Percentiles rank a stretch among this genome's conserved stretches.
phyloP scores from a whole-genome alignment of 164 flowering plant genomes.

The Platanus orientalis region DNA sequence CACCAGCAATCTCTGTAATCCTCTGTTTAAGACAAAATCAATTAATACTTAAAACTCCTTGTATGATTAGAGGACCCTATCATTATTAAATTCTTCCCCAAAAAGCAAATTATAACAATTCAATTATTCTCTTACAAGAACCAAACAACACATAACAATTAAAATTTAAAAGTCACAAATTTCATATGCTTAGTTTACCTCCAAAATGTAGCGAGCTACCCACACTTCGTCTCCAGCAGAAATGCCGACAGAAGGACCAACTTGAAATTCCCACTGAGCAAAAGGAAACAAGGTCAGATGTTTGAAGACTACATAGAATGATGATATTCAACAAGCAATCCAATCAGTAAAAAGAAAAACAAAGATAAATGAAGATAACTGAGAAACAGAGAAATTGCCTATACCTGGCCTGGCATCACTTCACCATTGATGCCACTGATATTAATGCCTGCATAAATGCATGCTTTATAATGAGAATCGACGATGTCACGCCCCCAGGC shows the following conservation, averaged over 20 bases:
- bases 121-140: background rate
- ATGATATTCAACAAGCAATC: background rate
- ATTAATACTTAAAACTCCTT: background rate
- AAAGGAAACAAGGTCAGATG: background rate
- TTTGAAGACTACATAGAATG: background rate
- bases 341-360: background rate
- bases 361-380: no score
- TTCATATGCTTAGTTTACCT: constrained; percentile 43
- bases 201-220: constrained; percentile 86
- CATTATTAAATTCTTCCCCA: background rate
- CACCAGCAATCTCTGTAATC: constrained; percentile 87
- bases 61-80: background rate
- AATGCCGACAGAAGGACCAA: constrained; percentile 82
- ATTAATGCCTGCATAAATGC: constrained; percentile 48
- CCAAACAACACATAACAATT: background rate
- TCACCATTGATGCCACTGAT: constrained; percentile 52
- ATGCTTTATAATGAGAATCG: constrained; percentile 49
- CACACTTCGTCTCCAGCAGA: constrained; percentile 83
- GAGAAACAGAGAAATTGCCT: background rate
- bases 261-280: constrained; percentile 91
- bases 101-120: no score
- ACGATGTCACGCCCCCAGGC: constrained; percentile 44
- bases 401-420: constrained; percentile 56
- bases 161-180: background rate
- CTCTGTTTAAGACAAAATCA: constrained; percentile 42